Evolutionary conservation across 192 early-diverging fungal genomes (phyloP).

Genomic region (Piromyces sp.): DNA sequence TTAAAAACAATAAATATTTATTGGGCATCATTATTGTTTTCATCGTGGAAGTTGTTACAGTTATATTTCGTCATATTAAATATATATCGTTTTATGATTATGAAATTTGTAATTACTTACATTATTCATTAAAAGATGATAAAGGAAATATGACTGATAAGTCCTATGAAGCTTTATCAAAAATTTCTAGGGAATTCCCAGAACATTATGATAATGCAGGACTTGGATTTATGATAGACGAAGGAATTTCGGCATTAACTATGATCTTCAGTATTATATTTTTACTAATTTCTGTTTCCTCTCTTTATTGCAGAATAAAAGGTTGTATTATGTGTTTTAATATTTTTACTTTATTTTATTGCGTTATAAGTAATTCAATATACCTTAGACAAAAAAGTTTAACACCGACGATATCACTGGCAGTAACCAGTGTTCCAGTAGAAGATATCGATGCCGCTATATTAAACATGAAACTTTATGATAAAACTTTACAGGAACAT

Average conservation of each 20-base stretch:
- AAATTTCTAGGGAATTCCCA: neutral
- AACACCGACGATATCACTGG: too few species aligned
- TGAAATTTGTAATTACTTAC: neutral
- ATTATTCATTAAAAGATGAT: neutral
- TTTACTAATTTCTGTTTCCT: neutral
- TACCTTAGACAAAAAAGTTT: too few species aligned
- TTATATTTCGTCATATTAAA: neutral
- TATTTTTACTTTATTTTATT: neutral
- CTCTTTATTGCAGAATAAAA: neutral
- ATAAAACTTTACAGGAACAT: neutral
- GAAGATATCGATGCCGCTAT: neutral
- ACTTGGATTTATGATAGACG: neutral
- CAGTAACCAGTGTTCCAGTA: neutral
- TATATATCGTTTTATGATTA: neutral
- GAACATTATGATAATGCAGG: neutral
- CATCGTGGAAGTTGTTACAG: neutral
- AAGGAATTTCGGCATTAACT: neutral
- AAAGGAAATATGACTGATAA: neutral
- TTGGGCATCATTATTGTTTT: neutral
- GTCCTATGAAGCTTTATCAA: neutral
- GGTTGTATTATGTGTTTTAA: neutral
- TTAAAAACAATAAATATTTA: too few species aligned
- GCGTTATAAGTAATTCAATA: neutral
- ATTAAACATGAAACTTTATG: neutral
- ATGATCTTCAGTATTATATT: neutral